Conservation (phyloP, 495 filamentous ascomycete genomes). For the Xylaria nigripes region DNA sequence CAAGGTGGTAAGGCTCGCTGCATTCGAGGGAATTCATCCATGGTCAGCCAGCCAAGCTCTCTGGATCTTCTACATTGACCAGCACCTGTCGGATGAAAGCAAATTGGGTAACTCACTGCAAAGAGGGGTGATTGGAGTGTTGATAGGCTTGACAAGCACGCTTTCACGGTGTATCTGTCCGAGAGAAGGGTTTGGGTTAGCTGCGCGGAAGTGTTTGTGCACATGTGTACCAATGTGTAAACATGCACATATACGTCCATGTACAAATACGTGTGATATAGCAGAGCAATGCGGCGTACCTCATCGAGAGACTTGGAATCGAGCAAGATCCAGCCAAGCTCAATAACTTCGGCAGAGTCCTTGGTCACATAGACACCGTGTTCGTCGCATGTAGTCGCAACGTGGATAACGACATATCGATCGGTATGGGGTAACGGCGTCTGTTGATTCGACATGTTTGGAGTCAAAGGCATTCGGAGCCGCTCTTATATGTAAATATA, state of each 20-base stretch:
- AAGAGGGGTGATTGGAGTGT: conserved; percentile 94
- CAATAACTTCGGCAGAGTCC: conserved; percentile 97
- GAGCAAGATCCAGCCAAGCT: conserved; percentile 94
- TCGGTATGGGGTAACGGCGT: conserved; percentile 59
- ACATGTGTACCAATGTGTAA: not conserved
- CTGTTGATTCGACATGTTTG: conserved; percentile 40
- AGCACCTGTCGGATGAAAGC: conserved; percentile 1
- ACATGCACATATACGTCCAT: not conserved
- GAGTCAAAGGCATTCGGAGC: not conserved
- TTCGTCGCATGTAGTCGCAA: conserved; percentile 97
- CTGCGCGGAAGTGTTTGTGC: not conserved
- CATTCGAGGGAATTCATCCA: conserved; percentile 7
- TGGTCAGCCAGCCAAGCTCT: conserved; percentile 1
- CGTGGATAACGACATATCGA: conserved; percentile 94
- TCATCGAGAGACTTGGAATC: conserved; percentile 87
- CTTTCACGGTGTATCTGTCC: conserved; percentile 82
- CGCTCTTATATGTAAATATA: conserved; percentile 12
- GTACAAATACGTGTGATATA: not conserved
- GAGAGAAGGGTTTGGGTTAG: conserved; percentile 7
- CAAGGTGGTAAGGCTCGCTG: conserved; percentile 92
- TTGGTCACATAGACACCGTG: conserved; percentile 99
- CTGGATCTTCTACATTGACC: conserved; percentile 14
- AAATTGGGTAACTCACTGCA: conserved; percentile 69
- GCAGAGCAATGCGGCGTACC: conserved; percentile 42
- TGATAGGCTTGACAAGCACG: conserved; percentile 94